Base-by-base conservation (phyloP, 352 stramenopile genomes). In the Aphanomyces stellatus region DNA sequence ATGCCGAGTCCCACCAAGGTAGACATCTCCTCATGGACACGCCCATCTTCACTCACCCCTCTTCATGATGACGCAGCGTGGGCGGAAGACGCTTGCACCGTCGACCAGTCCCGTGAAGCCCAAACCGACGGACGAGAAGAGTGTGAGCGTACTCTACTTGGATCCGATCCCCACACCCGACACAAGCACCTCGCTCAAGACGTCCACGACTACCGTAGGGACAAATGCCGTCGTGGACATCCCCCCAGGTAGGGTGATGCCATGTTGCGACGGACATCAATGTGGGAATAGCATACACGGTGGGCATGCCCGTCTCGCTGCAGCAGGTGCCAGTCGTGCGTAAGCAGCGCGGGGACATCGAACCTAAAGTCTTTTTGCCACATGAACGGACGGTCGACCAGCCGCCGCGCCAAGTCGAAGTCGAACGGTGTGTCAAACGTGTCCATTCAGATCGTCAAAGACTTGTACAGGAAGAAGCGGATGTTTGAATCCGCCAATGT, bases 351-450 rank as follows among this genome's bases (percentile, higher is more conserved):
- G 80, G 80, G 62, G 73, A 82, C 59, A 82, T 89, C 17, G 78
- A 90, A 27, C 81, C 81, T 4, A 90, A 90, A 31, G 81, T 90
- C 28, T 90, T 88, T 64, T 77, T 90, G 2, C 80, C 81, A 11
- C 84, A 85, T 53, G 74, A 86, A 48, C 77, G 78, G n/a, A 76
- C 76, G 24, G 62, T 74, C n/a, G 48, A 80, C 59, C 64, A 82
- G 19, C 77, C 81, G 3, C 81, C 81, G 22, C 80, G 81, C 1
- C 82, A 88, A 42, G 79, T 90, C 31, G 80, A 88, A 65, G 80
- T 90, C 2, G 81, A 90, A 55, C 72, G 80, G 59, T 65, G 34
- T 34, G 13, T n/a, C n/a, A n/a, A n/a, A n/a, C n/a, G n/a, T n/a
- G n/a, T n/a, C n/a, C n/a, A n/a, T n/a, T n/a, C n/a, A n/a, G n/a